Evolutionary conservation across 768 basidiomycete species (phyloP), one percentile per base, ranked within the genome.

Genomic region (Mycena floridula): DNA sequence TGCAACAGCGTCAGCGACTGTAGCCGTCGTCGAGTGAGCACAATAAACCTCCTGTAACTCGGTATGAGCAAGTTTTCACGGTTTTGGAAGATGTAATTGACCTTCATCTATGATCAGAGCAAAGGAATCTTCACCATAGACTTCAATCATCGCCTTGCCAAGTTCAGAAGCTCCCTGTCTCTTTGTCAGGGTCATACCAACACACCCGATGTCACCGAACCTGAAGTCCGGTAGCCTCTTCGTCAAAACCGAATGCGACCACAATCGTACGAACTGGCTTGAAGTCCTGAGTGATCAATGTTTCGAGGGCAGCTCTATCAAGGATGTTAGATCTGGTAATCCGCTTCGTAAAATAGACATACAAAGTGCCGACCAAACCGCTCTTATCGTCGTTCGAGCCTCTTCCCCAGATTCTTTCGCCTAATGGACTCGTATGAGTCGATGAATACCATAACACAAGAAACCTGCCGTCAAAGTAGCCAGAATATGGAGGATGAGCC

Each of bases 51-150:
- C 23, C 12, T 36, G n/a, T n/a, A n/a, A n/a, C n/a, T n/a, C n/a
- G n/a, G n/a, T n/a, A n/a, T n/a, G n/a, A n/a, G n/a, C n/a, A n/a
- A n/a, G n/a, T n/a, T n/a, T n/a, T n/a, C n/a, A n/a, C n/a, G n/a
- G n/a, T n/a, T n/a, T n/a, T n/a, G n/a, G n/a, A n/a, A n/a, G n/a
- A n/a, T n/a, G 46, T 26, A 5, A 9, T 47, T 36, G 28, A 18
- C 85, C 85, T 59, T 88, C 85, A 50, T 88, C 85, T 32, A 87
- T 62, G 23, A 87, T 54, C 51, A 85, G 65, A 0, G 79, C 70
- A 50, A 81, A 73, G 11, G 72, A 69, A 50, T 82, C 55, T 40
- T 61, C 48, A 30, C 82, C 85, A 53, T 81, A 85, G 18, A 67
- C 67, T 2, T 63, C 40, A 27, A 72, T 52, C 13, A 87, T 53